Conservation (phyloP, 148 eudicot species). For the Pouteria glomerata region DNA sequence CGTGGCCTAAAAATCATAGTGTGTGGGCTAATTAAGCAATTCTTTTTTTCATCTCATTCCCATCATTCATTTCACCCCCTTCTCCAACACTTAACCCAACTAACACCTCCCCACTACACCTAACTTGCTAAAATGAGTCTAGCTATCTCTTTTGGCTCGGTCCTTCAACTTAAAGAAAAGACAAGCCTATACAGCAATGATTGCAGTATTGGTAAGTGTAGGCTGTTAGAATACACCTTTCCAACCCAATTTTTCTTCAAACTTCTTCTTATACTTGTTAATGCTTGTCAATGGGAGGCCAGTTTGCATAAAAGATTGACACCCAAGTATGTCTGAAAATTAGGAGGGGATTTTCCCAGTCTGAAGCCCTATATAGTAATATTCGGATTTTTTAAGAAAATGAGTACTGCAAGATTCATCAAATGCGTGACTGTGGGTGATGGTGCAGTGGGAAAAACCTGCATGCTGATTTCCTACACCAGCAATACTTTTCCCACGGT, state of each 20-base stretch:
- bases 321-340: no score
- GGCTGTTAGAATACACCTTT: conserved; percentile 4
- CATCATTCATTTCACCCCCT: conserved; percentile 17
- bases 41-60: not conserved
- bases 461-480: conserved; percentile 45
- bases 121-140: conserved; percentile 6
- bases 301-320: no score
- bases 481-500: conserved; percentile 48
- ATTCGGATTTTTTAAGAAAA: no score
- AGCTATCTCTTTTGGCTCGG: not conserved
- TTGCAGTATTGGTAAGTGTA: not conserved
- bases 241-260: not conserved
- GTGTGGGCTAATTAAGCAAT: conserved; percentile 15
- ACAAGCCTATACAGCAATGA: conserved; percentile 14
- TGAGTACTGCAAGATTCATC: conserved; percentile 35
- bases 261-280: not conserved
- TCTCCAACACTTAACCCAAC: conserved; percentile 36
- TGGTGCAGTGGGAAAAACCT: conserved; percentile 47
- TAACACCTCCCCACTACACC: conserved; percentile 35
- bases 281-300: not conserved
- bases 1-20: conserved; percentile 10
- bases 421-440: conserved; percentile 47
- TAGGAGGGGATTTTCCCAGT: no score
- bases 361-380: no score
- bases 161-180: conserved; percentile 31